Evolutionary conservation across 2,329 filamentous ascomycete species (phyloP), one percentile per base, ranked within the genome.

Genomic region (Emericellopsis atlantica): DNA sequence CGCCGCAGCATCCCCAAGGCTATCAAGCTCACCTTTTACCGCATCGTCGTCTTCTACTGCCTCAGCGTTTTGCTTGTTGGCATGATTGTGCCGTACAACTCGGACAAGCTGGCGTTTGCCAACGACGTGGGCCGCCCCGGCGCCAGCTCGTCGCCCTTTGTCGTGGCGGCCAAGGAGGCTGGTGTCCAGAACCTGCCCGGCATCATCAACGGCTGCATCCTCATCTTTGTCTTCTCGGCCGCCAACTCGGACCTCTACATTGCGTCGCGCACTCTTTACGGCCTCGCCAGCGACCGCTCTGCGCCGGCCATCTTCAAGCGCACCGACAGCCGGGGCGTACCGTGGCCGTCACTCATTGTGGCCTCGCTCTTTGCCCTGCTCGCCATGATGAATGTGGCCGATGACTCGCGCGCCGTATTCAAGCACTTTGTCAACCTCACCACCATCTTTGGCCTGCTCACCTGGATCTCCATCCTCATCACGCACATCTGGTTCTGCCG

Each of bases 1-100:
- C 77, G 83, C 54, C 76, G 75, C 57, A 84, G 79, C 14, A 79
- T 90, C 45, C 84, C 84, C 6, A 76, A 79, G 44, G 84, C 83
- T 40, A 88, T 88, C 67, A 82, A 79, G 56, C 70, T 87, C 39
- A 88, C 83, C 49, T 89, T 89, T 61, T 89, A 76, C 66, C 84
- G 84, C 43, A 89, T 90, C 56, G 61, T 86, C 48, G 66, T 89
- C 64, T 90, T 90, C 68, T 90, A 90, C 67, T 70, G 79, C 51
- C 59, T 86, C 44, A 79, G 74, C 18, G 81, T 88, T 31, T 70
- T 90, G 40, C 69, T 89, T 40, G 66, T 90, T 41, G 84, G 84
- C 53, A 84, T 86, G 71, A 69, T 82, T 40, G 80, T 90, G 4
- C 81, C 82, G 1, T 89, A 83, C 67, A 63, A 89, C 66, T 74